Evolutionary conservation across 2,329 filamentous ascomycete species (phyloP).

Genomic region (Microdochium bolleyi): DNA sequence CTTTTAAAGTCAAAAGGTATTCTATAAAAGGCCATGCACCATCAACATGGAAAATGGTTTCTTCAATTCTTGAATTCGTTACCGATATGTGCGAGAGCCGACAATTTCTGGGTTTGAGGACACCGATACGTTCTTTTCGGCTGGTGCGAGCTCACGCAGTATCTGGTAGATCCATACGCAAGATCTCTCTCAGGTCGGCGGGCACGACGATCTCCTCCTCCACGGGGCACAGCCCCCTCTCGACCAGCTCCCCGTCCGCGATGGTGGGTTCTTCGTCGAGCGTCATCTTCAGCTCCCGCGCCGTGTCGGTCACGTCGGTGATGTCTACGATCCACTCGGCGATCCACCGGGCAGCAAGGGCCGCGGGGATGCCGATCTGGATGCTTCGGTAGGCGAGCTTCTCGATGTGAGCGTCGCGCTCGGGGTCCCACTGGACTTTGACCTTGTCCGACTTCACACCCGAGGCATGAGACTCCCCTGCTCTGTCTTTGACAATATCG

Average conservation of each 20-base stretch:
- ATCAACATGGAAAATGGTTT: no score
- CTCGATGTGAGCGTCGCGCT: slow-evolving; percentile 36
- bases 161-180: not conserved
- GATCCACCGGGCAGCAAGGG: slow-evolving; percentile 35
- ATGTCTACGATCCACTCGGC: slow-evolving; percentile 45
- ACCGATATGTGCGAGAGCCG: no score
- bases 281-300: slow-evolving; percentile 35
- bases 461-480: no score
- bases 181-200: not conserved
- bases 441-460: slow-evolving; percentile 25
- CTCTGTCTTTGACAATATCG: not conserved
- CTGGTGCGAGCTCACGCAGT: no score
- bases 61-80: no score
- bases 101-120: no score
- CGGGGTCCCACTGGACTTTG: slow-evolving; percentile 58
- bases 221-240: slow-evolving; percentile 17
- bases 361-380: slow-evolving; percentile 50
- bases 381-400: slow-evolving; percentile 45
- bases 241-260: slow-evolving; percentile 24
- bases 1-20: no score
- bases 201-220: not conserved
- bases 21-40: no score
- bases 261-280: slow-evolving; percentile 30
- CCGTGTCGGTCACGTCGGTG: slow-evolving; percentile 49
- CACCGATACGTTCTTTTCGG: no score